Evolutionary conservation across 1,139 yeast species (phyloP), one percentile per base, ranked within the genome.

Genomic region (Taiozyma sp.): DNA sequence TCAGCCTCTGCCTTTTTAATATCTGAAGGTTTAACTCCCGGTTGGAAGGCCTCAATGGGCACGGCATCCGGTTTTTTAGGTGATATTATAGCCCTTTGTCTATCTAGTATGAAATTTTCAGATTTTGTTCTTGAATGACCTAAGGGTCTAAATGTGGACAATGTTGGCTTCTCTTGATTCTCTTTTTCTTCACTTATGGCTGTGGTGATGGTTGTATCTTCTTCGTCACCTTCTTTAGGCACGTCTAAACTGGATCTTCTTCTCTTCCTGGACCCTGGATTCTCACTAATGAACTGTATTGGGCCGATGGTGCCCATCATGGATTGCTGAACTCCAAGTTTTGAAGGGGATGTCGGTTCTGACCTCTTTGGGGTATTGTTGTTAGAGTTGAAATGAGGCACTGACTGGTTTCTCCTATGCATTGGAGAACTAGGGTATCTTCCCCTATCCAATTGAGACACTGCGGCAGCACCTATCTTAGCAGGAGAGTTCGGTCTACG

Each of bases 391-490:
- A 50, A 47, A 16, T 42, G 35, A 7, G 68, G 69, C 29, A 66
- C 47, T 22, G 68, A 65, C 10, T 56, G 55, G 32, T 63, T 62
- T 44, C 73, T 54, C 61, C 69, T 57, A 35, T 60, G 60, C 19
- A 54, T 44, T 52, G 69, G 53, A 50, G 61, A 43, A 28, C 52
- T 42, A 39, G 58, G 62, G 45, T 49, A 58, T 46, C 61, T 53
- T 0, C 59, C 53, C 29, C 65, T 58, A 37, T 65, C 65, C 44
- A 81, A 65, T 45, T 76, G 76, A 2, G 88, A 85, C 1, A 84
- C 87, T 0, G 89, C 88, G 26, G 77, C 80, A 1, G 89, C 89
- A 1, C 90, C 90, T 11, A 83, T 73, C 59, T 82, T 81, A 0
- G 89, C 87, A 0, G 91, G 91, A 2, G 89, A 84, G 29, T 77